Percentiles rank a stretch among this genome's conserved stretches.
Evolutionary conservation across 1,284 basidiomycete genomes (phyloP).

Genomic region (Trametes pubescens): DNA sequence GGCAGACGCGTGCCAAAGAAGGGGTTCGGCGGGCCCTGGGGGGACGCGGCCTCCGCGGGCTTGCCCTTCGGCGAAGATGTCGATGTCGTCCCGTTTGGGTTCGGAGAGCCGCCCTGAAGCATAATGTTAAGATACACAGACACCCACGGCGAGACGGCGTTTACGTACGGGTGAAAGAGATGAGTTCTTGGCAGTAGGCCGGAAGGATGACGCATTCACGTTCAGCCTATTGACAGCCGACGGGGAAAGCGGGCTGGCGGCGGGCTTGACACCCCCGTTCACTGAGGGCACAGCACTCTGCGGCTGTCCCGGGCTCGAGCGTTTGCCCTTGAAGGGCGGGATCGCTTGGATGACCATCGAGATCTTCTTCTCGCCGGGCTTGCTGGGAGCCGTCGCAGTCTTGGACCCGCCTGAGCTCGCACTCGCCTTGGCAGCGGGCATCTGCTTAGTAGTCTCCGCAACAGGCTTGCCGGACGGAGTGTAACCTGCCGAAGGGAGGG

Average conservation of each 20-base stretch:
- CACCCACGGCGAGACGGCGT: conserved; percentile 2
- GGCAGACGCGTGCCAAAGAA: conserved; percentile 87
- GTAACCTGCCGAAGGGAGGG: conserved; percentile 23
- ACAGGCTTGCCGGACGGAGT: conserved; percentile 31
- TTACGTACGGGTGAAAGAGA: conserved; percentile 40
- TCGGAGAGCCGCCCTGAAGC: conserved; percentile 52
- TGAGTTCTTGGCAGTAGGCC: conserved; percentile 83
- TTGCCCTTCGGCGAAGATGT: conserved; percentile 65
- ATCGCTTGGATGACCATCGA: conserved; percentile 88
- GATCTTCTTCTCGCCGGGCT: conserved; percentile 46
- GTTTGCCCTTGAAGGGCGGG: conserved; percentile 87
- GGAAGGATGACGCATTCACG: conserved; percentile 81
- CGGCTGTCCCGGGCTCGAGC: conserved; percentile 42
- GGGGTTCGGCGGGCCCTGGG: conserved; percentile 65
- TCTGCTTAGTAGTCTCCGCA: conserved; percentile 29
- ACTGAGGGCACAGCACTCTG: conserved; percentile 40
- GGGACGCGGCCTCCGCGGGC: conserved; percentile 58
- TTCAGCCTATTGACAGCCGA: conserved; percentile 59
- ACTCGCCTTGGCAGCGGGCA: conserved; percentile 22
- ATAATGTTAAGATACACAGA: neutral
- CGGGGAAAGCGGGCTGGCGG: conserved; percentile 53
- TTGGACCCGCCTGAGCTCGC: conserved; percentile 30
- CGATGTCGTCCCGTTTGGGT: conserved; percentile 42
- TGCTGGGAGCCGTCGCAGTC: conserved; percentile 42
- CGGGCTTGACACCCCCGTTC: conserved; percentile 40